Conservation (phyloP, 805 yeast genomes). For the Cyberlindnera subsufficiens region DNA sequence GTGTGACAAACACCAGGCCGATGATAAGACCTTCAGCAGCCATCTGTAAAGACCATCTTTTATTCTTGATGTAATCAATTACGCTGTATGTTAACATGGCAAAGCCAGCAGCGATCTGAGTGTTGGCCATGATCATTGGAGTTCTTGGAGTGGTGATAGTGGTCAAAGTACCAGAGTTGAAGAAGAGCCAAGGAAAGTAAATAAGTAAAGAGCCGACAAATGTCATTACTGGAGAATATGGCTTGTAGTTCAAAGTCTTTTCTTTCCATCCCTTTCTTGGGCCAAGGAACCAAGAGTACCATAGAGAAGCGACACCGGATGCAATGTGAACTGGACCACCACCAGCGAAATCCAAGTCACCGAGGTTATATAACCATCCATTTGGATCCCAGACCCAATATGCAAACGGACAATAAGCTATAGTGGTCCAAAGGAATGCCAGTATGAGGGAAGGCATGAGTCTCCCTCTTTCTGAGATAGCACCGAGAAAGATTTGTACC, state of each 20-base stretch:
- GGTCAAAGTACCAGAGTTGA: slow-evolving; percentile 82
- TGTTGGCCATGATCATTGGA: slow-evolving; percentile 83
- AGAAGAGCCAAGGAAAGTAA: slow-evolving; percentile 97
- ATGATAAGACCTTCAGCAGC: slow-evolving; percentile 92
- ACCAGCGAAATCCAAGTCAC: slow-evolving; percentile 97
- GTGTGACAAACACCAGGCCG: slow-evolving; percentile 96
- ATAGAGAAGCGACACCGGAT: slow-evolving; percentile 88
- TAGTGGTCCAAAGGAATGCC: slow-evolving; percentile 78
- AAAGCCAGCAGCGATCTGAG: slow-evolving; percentile 82
- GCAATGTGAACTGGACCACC: slow-evolving; percentile 97
- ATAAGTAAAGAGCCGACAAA: slow-evolving; percentile 81
- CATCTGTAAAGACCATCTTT: slow-evolving; percentile 89
- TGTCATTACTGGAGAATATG: slow-evolving; percentile 90
- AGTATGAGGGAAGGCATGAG: slow-evolving; percentile 78
- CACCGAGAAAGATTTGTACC: slow-evolving; percentile 84
- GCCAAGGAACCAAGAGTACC: slow-evolving; percentile 71
- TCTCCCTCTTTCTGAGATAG: slow-evolving; percentile 89
- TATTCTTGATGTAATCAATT: slow-evolving; percentile 77
- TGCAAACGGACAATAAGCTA: slow-evolving; percentile 89
- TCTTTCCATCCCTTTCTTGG: slow-evolving; percentile 50
- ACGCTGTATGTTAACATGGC: slow-evolving; percentile 89
- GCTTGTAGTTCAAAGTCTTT: slow-evolving; percentile 55
- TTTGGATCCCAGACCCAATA: slow-evolving; percentile 93
- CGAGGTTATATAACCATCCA: slow-evolving; percentile 91
- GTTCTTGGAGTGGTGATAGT: slow-evolving; percentile 78